These are phyloP conservation scores for Pythium biforme DNA, from an alignment of 352 stramenopile species.

Conservation along the genomic window DNA sequence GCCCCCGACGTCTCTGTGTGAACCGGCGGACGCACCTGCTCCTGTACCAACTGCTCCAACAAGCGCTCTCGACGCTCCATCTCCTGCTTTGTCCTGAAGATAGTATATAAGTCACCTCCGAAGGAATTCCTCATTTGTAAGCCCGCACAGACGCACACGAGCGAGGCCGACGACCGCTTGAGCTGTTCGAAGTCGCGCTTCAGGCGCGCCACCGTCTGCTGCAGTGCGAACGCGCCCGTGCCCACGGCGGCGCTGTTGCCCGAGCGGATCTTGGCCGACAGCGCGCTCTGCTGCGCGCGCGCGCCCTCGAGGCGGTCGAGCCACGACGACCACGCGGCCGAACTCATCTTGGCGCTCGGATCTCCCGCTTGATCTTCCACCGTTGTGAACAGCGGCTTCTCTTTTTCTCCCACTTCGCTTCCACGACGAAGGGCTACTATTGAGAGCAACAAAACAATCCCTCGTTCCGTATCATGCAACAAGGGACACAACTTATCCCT, in stretches of 20 bases:
- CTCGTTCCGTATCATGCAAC: not conserved
- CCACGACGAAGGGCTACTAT: constrained; percentile 20
- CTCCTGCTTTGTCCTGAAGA: constrained; percentile 60
- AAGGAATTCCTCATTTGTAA: too few species aligned
- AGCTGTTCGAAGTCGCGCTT: constrained; percentile 84
- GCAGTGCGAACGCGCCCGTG: constrained; percentile 81
- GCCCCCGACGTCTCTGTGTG: not conserved
- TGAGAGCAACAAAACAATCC: not conserved
- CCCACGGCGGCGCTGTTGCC: constrained; percentile 61
- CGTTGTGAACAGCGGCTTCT: too few species aligned
- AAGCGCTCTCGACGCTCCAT: constrained; percentile 65
- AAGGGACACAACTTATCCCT: not conserved
- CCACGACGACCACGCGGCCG: constrained; percentile 73
- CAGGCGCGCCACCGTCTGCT: constrained; percentile 79
- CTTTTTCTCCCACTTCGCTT: constrained; percentile 22
- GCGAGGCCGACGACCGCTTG: constrained; percentile 40
- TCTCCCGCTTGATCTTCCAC: constrained; percentile 23
- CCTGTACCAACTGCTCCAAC: constrained; percentile 55
- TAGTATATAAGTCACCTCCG: too few species aligned
- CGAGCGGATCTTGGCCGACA: constrained; percentile 64
- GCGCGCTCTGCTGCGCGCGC: constrained; percentile 57
- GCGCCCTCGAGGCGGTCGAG: constrained; percentile 80
- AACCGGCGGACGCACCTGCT: constrained; percentile 35
- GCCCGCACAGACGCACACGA: constrained; percentile 70
- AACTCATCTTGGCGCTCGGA: constrained; percentile 45